Evolutionary conservation across 2,329 filamentous ascomycete species (phyloP), one percentile per base, ranked within the genome.

Genomic region (Cladosporium cucumerinum): DNA sequence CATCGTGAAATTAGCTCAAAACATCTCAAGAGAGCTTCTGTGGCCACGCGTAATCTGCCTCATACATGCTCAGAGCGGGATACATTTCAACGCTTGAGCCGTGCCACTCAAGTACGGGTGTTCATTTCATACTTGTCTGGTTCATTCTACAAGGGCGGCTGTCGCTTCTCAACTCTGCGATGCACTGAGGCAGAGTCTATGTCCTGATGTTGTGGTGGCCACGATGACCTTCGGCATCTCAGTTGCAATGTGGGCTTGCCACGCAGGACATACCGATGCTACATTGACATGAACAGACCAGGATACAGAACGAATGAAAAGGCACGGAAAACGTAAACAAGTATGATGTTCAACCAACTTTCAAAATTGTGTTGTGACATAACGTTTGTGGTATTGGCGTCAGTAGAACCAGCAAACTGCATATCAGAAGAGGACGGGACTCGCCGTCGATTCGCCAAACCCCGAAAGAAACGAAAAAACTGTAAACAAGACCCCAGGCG

Each of bases 371-470:
- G 54, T 57, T 57, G 54, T 39, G 39, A 57, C 54, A 57, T 57
- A 57, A 57, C 54, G 32, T 57, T 21, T 36, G 54, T 34, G 30
- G 32, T 57, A 57, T 57, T 57, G 54, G 57, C 57, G 57, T 46
- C 57, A 60, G 57, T 49, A 49, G 26, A 60, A 48, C 57, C 57
- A 60, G 57, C 57, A 60, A 49, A 60, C 57, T 60, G 57, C 32
- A 34, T 11, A 34, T 32, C 18, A 57, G 52, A 57, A 57, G 28
- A 59, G 21, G 36, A 49, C 36, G 39, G 57, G 54, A 34, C 57
- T 49, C 39, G 57, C 57, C 57, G 39, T 60, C 57, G 16, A 32
- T 48, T 36, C 57, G 57, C 57, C 57, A 48, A 49, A 49, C 54
- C 54, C 54, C 39, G 39, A 46, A 14, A 57, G 54, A 57, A 48